Evolutionary conservation across 2,329 filamentous ascomycete genomes (phyloP).

Genomic region (Moelleriella libera): DNA sequence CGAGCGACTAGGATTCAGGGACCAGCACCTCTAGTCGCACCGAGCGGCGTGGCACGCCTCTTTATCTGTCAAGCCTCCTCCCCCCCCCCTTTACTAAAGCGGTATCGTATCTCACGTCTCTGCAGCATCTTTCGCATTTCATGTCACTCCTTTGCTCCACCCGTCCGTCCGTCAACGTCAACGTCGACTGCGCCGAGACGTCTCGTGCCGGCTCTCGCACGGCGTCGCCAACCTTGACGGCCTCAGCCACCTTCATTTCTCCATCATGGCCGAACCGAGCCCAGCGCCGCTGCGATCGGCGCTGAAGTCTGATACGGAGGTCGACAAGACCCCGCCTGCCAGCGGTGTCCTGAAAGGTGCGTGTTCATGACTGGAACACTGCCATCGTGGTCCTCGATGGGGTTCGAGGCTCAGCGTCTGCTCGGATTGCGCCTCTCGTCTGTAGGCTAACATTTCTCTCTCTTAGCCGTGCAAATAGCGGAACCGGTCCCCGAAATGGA

Average conservation of each 20-base stretch:
- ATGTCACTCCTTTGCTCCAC: background rate
- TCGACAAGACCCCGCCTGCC: slow-evolving; percentile 19
- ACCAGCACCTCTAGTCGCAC: no score
- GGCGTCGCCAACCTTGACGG: no score
- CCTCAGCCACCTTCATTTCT: background rate
- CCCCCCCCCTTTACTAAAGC: no score
- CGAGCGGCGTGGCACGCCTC: no score
- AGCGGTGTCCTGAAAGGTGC: slow-evolving; percentile 28
- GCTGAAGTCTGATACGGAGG: slow-evolving; percentile 29
- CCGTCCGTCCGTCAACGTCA: no score
- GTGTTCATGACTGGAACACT: background rate
- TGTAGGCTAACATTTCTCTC: slow-evolving; percentile 10
- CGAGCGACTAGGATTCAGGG: no score
- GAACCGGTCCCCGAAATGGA: slow-evolving; percentile 29
- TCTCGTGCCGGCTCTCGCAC: no score
- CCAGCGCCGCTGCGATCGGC: slow-evolving; percentile 24
- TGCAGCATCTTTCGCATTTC: background rate
- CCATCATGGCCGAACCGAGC: slow-evolving; percentile 13
- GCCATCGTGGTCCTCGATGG: no score
- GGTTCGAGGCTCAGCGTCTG: background rate
- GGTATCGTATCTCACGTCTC: no score
- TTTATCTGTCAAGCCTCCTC: no score
- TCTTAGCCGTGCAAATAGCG: slow-evolving; percentile 40
- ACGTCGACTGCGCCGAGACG: no score
- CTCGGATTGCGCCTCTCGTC: background rate